Evolutionary conservation across 768 basidiomycete species (phyloP).

Genomic region (Suillus subluteus): DNA sequence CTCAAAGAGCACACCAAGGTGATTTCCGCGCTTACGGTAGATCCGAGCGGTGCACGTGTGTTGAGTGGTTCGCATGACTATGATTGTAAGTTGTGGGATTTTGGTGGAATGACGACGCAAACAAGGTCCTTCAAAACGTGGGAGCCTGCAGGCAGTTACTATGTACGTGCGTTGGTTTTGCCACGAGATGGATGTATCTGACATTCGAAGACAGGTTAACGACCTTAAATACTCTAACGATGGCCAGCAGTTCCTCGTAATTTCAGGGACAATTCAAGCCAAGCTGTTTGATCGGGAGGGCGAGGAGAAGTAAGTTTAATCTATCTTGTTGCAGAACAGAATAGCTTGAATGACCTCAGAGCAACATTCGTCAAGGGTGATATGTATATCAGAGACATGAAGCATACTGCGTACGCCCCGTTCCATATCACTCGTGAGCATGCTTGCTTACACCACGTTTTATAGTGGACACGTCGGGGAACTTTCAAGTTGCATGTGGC

Average conservation of each 20-base stretch:
- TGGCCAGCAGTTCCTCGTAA: slow-evolving; percentile 82
- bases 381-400: slow-evolving; percentile 98
- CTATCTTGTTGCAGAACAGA: slow-evolving; percentile 26
- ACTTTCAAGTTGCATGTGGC: slow-evolving; percentile 88
- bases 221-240: slow-evolving; percentile 90
- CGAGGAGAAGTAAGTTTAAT: slow-evolving; percentile 77
- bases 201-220: slow-evolving; percentile 62
- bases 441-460: slow-evolving; percentile 13
- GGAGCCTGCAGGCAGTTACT: slow-evolving; percentile 93
- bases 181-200: slow-evolving; percentile 1
- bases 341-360: slow-evolving; percentile 60
- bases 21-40: slow-evolving; percentile 88
- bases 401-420: slow-evolving; percentile 86
- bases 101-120: slow-evolving; percentile 92
- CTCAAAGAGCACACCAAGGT: slow-evolving; percentile 97
- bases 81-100: slow-evolving; percentile 98
- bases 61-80: slow-evolving; percentile 95
- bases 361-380: slow-evolving; percentile 91
- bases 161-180: slow-evolving; percentile 50
- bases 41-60: slow-evolving; percentile 92
- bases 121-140: slow-evolving; percentile 96
- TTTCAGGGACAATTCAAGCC: slow-evolving; percentile 87
- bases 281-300: slow-evolving; percentile 93
- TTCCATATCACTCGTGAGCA: slow-evolving; percentile 13
- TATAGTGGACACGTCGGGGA: slow-evolving; percentile 93